Base-by-base conservation (phyloP, 2,329 filamentous ascomycete genomes). In the Leptographium wingfieldii region DNA sequence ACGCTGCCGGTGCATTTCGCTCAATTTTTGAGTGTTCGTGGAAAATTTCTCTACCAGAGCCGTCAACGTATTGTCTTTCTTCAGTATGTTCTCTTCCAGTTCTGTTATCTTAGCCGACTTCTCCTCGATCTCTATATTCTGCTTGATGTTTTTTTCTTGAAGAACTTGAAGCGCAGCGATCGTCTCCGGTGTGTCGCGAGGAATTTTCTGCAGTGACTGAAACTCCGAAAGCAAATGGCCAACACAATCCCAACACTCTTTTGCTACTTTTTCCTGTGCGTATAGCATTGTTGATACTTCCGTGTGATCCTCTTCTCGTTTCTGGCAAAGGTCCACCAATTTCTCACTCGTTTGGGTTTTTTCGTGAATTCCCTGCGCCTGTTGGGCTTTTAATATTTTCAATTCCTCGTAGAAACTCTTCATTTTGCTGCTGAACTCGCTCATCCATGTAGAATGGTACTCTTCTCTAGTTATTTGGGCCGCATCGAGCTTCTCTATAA, bases 31-130 rank as follows among this genome's bases (percentile, higher is more conserved):
- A 1, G 63, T 27, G 5, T 63, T 51, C 1, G 10, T 3, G 7
- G 55, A 53, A 25, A 64, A 61, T n/a, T 35, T 56, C 0, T 60
- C 56, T 2, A 43, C 25, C 9, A 60, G 55, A 1, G 38, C 33
- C 3, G 59, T 3, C 2, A 59, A 27, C 1, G 43, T 12, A 1
- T 43, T 52, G 1, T 60, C 57, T 16, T 59, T 59, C 14, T 63
- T 40, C 25, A 59, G 59, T 25, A 57, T 35, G 0, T 40, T 48
- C n/a, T 60, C 59, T 55, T 64, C 60, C 7, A 67, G 56, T 11
- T 40, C 33, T 1, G 46, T 16, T 5, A 64, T 57, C 10, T 55
- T 55, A 0, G 27, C n/a, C 5, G 56, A 57, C 29, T 63, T 61
- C 1, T 62, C 59, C 27, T 48, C 60, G 2, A 64, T 11, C 2